phyloP scores from a whole-genome alignment of 129 eudicot genomes.

The sunflower (Helianthus annuus) region DNA sequence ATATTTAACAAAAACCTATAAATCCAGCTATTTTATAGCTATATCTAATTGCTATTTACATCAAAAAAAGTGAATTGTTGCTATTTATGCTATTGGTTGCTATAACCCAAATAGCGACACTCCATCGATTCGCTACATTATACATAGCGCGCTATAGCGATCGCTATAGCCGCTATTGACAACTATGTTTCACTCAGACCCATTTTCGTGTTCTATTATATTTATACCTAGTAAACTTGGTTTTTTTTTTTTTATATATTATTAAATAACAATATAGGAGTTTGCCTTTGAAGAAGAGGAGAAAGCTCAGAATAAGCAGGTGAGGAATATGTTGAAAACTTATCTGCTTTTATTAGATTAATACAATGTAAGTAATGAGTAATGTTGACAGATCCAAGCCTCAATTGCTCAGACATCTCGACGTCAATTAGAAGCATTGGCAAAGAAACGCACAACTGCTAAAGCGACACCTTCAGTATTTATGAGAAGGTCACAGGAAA shows the following conservation, averaged over 20 bases:
- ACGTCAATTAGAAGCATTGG: conserved; percentile 90
- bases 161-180: no score
- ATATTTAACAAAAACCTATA: no score
- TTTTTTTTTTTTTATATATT: no score
- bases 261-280: conserved; percentile 47
- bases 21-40: no score
- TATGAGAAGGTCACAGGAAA: conserved; percentile 44
- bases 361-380: not conserved
- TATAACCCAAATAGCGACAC: no score
- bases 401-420: conserved; percentile 78
- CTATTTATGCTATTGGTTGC: no score
- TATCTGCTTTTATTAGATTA: no score
- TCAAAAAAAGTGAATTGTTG: no score
- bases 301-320: conserved; percentile 84
- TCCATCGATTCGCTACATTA: no score
- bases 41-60: no score
- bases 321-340: conserved; percentile 13
- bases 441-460: conserved; percentile 61
- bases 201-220: conserved; percentile 3
- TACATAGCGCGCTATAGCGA: no score
- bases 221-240: not conserved
- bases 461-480: conserved; percentile 55
- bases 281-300: conserved; percentile 89
- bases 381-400: conserved; percentile 70
- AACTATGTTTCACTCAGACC: not conserved